Base-by-base conservation (phyloP, 768 basidiomycete species). In the Sarcomyxa edulis region DNA sequence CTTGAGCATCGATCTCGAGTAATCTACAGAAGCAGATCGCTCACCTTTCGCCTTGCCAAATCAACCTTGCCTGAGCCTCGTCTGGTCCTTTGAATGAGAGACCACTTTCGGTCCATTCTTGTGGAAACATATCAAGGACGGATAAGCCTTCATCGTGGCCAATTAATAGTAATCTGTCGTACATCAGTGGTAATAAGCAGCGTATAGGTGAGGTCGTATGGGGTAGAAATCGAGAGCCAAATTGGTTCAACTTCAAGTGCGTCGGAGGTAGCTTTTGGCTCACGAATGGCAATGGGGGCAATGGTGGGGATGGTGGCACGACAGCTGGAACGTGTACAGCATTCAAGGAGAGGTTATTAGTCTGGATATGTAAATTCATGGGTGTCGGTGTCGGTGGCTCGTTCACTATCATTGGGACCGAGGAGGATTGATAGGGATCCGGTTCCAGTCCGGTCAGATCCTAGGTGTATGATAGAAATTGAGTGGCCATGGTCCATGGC, bases 201-300 rank as follows among this genome's bases (percentile, higher is more conserved):
- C 79, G 76, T 43, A 92, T 91, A 22, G 74, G 85, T 1, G 74
- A 69, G 2, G 75, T 83, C 11, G 87, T 64, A 50, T 92, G 89
- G 8, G 89, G 88, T 23, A 92, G 66, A 55, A 92, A 92, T 11
- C 88, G 74, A 14, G 88, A 91, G 15, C 89, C 89, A 53, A 92
- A 90, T 28, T 85, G 75, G 49, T 81, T 81, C 34, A 91, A 57
- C 45, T 72, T 72, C 15, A 89, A 61, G 49, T 79, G 84, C 2
- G 73, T 78, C 0, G 86, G 84, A 11, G 57, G 54, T n/a, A 76
- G 64, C 15, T 47, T 61, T 51, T 78, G 74, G 54, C 67, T 71
- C 15, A 70, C 52, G 40, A 71, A 65, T 30, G 69, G 73, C 25
- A 66, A 58, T 35, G 60, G 61, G 30, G 61, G 64, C 23, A 60